A percentile compares a stretch with the other conserved stretches of the same genome.
These are phyloP conservation scores for Dactylellina drechsleri DNA, from an alignment of 2,329 filamentous ascomycete genomes.

Conservation along the genomic window DNA sequence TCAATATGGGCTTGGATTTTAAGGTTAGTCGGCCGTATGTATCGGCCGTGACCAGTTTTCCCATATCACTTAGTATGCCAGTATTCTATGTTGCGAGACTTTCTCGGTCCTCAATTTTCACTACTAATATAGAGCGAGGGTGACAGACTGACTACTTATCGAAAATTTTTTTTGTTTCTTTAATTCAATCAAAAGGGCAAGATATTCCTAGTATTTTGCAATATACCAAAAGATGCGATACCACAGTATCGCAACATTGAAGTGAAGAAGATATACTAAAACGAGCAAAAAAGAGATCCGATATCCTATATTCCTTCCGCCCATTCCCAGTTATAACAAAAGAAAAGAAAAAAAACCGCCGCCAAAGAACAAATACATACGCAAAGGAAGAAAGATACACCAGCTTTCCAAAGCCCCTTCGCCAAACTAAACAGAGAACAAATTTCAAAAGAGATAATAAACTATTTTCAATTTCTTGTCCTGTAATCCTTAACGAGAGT, in stretches of 20 bases:
- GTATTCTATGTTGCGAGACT: no score
- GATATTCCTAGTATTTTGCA: no score
- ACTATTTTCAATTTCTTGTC: slow-evolving; percentile 23
- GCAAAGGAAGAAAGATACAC: neutral
- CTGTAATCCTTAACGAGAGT: slow-evolving; percentile 36
- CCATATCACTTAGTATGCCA: no score
- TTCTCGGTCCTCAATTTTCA: no score
- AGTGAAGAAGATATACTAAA: no score
- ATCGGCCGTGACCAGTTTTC: neutral
- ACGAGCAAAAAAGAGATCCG: neutral
- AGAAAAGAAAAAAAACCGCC: slow-evolving; percentile 1
- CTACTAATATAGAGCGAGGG: no score
- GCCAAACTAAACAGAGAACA: slow-evolving; percentile 1
- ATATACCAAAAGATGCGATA: no score
- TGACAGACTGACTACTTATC: no score
- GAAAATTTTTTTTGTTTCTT: no score
- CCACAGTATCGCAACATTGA: no score
- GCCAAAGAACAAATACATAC: neutral
- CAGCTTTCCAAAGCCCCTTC: neutral
- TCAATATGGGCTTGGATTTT: no score
- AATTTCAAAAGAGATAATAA: slow-evolving; percentile 17
- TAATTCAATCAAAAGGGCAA: neutral
- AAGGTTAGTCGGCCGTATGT: no score
- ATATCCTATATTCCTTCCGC: neutral
- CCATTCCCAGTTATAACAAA: neutral